A percentile compares a stretch with the other conserved stretches of the same genome.
These are phyloP conservation scores for Lentinula lateritia DNA, from an alignment of 768 basidiomycete genomes.

Conservation along the genomic window DNA sequence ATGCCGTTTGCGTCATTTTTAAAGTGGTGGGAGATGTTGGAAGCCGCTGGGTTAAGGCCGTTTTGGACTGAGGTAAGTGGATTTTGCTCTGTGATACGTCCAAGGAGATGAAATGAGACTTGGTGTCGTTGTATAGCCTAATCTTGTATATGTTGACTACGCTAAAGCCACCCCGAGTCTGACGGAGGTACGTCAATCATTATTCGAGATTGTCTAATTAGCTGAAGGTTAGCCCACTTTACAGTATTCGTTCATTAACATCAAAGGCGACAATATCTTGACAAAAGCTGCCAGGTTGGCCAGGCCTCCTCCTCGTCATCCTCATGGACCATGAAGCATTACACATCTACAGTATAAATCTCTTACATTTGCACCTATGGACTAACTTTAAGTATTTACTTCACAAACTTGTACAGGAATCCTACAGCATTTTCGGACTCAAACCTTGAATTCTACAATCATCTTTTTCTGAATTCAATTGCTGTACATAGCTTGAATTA, in stretches of 20 bases:
- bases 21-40: slow-evolving; percentile 67
- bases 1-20: slow-evolving; percentile 49
- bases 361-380: too few species aligned
- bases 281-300: slow-evolving; percentile 13
- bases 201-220: not conserved
- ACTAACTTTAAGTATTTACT: too few species aligned
- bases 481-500: too few species aligned
- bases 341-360: not conserved
- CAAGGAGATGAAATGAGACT: not conserved
- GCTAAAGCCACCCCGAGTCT: slow-evolving; percentile 41
- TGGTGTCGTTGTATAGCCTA: slow-evolving; percentile 30
- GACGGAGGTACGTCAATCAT: slow-evolving; percentile 33
- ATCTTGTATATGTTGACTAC: slow-evolving; percentile 55
- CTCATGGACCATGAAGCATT: not conserved
- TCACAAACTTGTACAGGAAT: too few species aligned
- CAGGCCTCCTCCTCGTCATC: not conserved
- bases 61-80: slow-evolving; percentile 58
- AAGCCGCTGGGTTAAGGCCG: slow-evolving; percentile 61
- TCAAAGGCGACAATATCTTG: slow-evolving; percentile 45
- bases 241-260: slow-evolving; percentile 52
- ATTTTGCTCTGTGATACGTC: not conserved
- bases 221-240: not conserved
- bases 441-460: too few species aligned
- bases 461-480: too few species aligned
- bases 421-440: too few species aligned